Evolutionary conservation across 768 basidiomycete genomes (phyloP).

Genomic region (Leucocoprinus birnbaumii): DNA sequence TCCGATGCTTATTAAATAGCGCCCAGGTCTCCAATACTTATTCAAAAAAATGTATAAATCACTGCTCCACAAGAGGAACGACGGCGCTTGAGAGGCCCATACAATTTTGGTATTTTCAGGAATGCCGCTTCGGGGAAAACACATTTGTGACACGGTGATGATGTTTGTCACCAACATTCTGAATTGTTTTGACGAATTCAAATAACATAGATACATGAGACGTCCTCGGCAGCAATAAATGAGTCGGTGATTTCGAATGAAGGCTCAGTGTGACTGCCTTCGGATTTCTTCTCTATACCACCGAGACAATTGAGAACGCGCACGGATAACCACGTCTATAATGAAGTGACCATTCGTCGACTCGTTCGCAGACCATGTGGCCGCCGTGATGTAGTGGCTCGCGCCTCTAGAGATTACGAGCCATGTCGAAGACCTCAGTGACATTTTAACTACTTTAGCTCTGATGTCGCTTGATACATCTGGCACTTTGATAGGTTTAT

Average conservation of each 20-base stretch:
- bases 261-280: no score
- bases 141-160: background rate
- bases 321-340: background rate
- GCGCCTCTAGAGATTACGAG: background rate
- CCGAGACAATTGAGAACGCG: constrained; percentile 2
- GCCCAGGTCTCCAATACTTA: no score
- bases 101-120: background rate
- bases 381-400: background rate
- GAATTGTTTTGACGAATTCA: background rate
- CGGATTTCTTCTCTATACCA: background rate
- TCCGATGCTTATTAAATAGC: no score
- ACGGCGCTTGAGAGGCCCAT: background rate
- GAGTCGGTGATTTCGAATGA: background rate
- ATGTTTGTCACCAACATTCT: constrained; percentile 5
- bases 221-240: constrained; percentile 6
- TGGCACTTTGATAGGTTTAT: background rate
- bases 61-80: background rate
- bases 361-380: background rate
- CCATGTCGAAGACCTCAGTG: no score
- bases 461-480: background rate
- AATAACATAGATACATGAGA: background rate
- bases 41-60: no score
- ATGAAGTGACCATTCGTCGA: background rate
- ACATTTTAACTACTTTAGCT: no score
- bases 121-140: constrained; percentile 3